A percentile compares a stretch with the other conserved stretches of the same genome.
Conservation (phyloP, 2,329 filamentous ascomycete species). For the Colletotrichum godetiae region DNA sequence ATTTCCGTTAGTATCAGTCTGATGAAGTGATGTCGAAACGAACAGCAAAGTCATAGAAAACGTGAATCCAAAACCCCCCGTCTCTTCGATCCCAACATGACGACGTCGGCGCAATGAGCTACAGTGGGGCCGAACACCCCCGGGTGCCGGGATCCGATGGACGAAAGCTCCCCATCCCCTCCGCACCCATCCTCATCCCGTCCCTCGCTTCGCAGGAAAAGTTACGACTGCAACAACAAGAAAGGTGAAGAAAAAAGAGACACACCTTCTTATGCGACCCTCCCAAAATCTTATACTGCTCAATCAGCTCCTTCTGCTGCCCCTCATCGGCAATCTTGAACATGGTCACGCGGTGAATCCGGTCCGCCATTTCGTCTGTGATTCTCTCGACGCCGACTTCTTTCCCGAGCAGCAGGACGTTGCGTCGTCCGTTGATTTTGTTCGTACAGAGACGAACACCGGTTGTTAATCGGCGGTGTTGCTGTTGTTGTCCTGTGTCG, state of each 20-base stretch:
- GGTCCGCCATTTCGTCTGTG: conserved; percentile 51
- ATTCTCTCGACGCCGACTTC: background rate
- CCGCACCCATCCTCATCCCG: background rate
- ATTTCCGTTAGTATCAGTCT: background rate
- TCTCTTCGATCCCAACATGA: background rate
- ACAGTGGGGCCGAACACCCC: background rate
- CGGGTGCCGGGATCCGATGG: background rate
- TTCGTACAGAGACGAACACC: background rate
- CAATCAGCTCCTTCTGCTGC: conserved; percentile 56
- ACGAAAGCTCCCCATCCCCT: background rate
- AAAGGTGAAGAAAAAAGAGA: conserved; percentile 4
- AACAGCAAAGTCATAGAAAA: too few species aligned
- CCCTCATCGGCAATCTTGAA: conserved; percentile 62
- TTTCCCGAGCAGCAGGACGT: background rate
- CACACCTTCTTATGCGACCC: conserved; percentile 56
- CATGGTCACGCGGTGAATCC: conserved; percentile 62
- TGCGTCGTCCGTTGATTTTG: background rate
- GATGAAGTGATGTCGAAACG: too few species aligned
- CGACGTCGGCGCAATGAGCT: background rate
- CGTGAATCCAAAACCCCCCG: too few species aligned
- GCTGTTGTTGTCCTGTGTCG: background rate
- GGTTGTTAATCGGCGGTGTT: background rate
- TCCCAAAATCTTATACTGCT: conserved; percentile 55
- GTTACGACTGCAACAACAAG: too few species aligned
- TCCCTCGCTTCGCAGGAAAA: too few species aligned